These are phyloP conservation scores for Gracilaria domingensis DNA, from an alignment of 23 red algal genomes.

Conservation along the genomic window DNA sequence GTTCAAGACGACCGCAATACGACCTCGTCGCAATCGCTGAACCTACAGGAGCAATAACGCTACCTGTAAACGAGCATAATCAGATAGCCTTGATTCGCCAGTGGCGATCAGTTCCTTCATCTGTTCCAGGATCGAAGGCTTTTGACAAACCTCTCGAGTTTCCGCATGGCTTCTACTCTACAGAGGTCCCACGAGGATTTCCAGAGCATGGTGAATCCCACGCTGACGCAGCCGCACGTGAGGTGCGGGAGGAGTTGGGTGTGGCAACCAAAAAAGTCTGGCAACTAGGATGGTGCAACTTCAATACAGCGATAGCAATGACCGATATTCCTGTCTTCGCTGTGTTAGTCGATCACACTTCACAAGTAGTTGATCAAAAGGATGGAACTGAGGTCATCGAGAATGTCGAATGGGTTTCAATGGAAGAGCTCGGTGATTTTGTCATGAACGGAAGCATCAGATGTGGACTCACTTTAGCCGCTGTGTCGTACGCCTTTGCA, in stretches of 20 bases:
- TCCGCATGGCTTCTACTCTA: conserved; percentile 57
- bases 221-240: conserved; percentile 52
- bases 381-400: conserved; percentile 62
- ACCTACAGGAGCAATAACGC: conserved; percentile 49
- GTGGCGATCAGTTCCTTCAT: conserved; percentile 65
- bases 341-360: conserved; percentile 20
- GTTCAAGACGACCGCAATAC: conserved; percentile 23
- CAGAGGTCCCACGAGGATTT: conserved; percentile 69
- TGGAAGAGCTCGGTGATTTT: conserved; percentile 43
- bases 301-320: conserved; percentile 63
- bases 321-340: conserved; percentile 68
- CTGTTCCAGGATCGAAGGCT: conserved; percentile 1
- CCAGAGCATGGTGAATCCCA: conserved; percentile 54
- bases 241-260: conserved; percentile 63
- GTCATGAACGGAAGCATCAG: conserved; percentile 44
- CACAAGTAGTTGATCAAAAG: neutral
- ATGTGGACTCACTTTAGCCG: conserved; percentile 57
- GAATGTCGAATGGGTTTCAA: conserved; percentile 28
- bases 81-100: conserved; percentile 60
- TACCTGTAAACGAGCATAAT: conserved; percentile 25
- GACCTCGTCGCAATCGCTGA: conserved; percentile 61
- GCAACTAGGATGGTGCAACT: conserved; percentile 66
- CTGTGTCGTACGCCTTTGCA: conserved; percentile 57
- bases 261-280: conserved; percentile 35
- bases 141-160: conserved; percentile 36